Base-by-base conservation (phyloP, 345 rosid species). In the Schrenkiella parvula region DNA sequence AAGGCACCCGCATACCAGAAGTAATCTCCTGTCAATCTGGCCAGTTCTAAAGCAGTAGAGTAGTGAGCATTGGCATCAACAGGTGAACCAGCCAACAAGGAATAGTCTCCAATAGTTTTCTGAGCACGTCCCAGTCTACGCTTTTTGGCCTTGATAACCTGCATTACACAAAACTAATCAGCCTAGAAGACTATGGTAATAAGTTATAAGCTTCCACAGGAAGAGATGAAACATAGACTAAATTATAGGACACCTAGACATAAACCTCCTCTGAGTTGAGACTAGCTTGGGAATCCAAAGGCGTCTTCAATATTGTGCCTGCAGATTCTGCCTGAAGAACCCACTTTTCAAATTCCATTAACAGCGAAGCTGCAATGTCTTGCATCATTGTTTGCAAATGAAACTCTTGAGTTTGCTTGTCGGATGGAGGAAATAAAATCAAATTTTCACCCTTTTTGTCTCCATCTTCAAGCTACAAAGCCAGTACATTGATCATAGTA, bases 1-100 rank as follows among this genome's bases (percentile, higher is more conserved):
- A 95, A 70, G 72, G 99, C 99, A 56, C 99, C 98, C 2, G 98
- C 97, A 75, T 85, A 86, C 99, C 99, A 95, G 79, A 95, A 95
- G 82, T 66, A 88, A 82, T 92, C 98, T 28, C 86, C 84, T 19
- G 98, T 92, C 83, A 87, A 73, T 73, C 99, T 89, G 22, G 98
- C 95, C 9, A 95, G 86, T 34, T 92, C 98, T 42, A 88, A 34
- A 19, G 99, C 98, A 29, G 99, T 95, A 22, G 86, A 79, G 84
- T 92, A 95, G 73, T 95, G 99, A 23, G 97, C 98, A 79, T 92
- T 88, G 60, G 99, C 97, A 88, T 92, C 99, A 80, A 90, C 91
- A 76, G 99, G 99, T 26, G 99, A 95, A 67, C 98, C 99, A 21
- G 98, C 99, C 82, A 95, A 76, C 82, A 95, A 83, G 76, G 95